Conservation (phyloP, 306 rosid genomes). For the Gillenia trifoliata region DNA sequence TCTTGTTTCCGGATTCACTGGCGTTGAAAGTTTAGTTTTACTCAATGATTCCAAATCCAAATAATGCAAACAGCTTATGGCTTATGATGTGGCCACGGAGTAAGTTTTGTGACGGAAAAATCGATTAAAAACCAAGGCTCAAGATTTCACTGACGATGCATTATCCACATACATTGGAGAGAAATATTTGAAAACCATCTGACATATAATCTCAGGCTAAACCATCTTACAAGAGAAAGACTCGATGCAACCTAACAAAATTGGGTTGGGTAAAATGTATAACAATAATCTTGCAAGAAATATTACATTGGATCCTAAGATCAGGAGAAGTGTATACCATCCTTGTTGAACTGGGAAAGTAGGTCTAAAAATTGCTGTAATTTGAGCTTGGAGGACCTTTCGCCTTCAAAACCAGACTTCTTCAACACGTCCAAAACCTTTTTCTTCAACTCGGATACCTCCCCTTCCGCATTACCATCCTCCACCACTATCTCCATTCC, state of each 20-base stretch:
- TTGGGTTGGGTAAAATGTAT: neutral
- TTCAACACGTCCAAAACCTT: conserved; percentile 63
- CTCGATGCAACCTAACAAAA: conserved; percentile 11
- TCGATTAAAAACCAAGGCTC: too few species aligned
- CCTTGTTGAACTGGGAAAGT: conserved; percentile 73
- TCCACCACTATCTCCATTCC: conserved; percentile 72
- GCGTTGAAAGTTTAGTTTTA: too few species aligned
- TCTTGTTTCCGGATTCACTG: too few species aligned
- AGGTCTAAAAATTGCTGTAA: conserved; percentile 69
- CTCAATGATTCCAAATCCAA: too few species aligned
- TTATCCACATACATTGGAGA: neutral
- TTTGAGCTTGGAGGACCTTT: conserved; percentile 82
- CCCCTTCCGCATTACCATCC: conserved; percentile 45
- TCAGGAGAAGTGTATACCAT: conserved; percentile 79
- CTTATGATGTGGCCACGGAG: too few species aligned
- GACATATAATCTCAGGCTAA: neutral
- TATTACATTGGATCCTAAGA: neutral
- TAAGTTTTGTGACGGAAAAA: too few species aligned
- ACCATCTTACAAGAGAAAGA: neutral
- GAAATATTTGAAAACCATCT: neutral
- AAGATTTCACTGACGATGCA: too few species aligned
- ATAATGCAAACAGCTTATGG: too few species aligned
- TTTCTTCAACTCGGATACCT: conserved; percentile 64
- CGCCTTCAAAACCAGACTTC: conserved; percentile 81
- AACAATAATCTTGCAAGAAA: neutral